A percentile compares a stretch with the other conserved stretches of the same genome.
Evolutionary conservation across 2,329 filamentous ascomycete genomes (phyloP).

Genomic region (Fusarium begoniae): DNA sequence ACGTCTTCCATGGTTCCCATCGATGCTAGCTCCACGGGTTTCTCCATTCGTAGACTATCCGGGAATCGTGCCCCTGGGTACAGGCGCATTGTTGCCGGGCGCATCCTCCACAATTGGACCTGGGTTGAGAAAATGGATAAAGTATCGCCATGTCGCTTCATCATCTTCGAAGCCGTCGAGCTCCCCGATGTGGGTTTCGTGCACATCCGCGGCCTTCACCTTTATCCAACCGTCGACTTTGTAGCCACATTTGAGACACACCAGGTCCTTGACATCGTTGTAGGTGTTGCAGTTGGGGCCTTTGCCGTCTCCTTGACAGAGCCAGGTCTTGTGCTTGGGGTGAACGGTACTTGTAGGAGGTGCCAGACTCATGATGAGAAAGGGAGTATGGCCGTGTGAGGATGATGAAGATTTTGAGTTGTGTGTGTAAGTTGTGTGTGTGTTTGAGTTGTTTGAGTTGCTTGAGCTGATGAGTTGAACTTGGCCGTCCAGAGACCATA

Average conservation of each 20-base stretch:
- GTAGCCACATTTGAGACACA: neutral
- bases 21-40: neutral
- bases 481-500: too few relatives aligned
- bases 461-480: neutral
- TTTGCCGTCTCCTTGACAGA: neutral
- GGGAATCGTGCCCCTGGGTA: neutral
- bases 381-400: neutral
- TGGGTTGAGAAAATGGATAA: rapidly evolving
- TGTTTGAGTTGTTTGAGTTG: neutral
- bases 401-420: neutral
- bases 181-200: neutral
- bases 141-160: neutral
- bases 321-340: neutral
- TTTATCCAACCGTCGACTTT: neutral
- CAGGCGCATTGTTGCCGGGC: neutral
- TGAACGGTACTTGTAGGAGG: neutral
- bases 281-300: neutral
- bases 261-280: neutral
- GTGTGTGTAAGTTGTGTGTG: neutral
- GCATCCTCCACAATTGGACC: neutral
- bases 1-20: neutral
- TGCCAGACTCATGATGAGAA: neutral
- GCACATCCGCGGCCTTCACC: neutral
- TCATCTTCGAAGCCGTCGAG: neutral
- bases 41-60: neutral